These are phyloP conservation scores for Carallia brachiata DNA, from an alignment of 345 rosid genomes.

Conservation along the genomic window DNA sequence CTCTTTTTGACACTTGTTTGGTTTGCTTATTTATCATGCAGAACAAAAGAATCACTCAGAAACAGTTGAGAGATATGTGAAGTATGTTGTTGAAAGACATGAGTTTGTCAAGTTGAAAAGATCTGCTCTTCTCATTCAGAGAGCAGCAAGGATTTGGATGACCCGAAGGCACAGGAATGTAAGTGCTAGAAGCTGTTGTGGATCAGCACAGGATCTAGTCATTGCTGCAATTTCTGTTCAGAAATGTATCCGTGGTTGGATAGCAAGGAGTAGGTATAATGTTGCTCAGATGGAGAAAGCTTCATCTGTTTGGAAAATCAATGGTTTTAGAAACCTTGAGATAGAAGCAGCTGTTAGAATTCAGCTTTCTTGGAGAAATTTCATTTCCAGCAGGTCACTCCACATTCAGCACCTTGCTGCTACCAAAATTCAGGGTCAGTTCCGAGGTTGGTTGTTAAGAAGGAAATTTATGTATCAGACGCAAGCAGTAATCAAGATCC, in stretches of 20 bases:
- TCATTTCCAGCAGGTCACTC: slow-evolving; percentile 20
- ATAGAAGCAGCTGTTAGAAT: slow-evolving; percentile 47
- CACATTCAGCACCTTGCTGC: slow-evolving; percentile 40
- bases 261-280: slow-evolving; percentile 14
- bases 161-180: slow-evolving; percentile 18
- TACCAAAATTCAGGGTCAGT: slow-evolving; percentile 43
- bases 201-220: slow-evolving; percentile 16
- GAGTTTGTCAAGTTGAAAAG: slow-evolving; percentile 42
- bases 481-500: slow-evolving; percentile 42
- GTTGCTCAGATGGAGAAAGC: slow-evolving; percentile 18
- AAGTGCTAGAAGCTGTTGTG: slow-evolving; percentile 8
- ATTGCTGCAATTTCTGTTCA: slow-evolving; percentile 27
- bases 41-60: slow-evolving; percentile 33
- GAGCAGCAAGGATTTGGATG: slow-evolving; percentile 55
- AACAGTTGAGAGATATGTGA: slow-evolving; percentile 29
- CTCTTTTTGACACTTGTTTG: slow-evolving; percentile 8
- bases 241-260: slow-evolving; percentile 27
- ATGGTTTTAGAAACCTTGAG: slow-evolving; percentile 20
- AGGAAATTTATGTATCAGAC: slow-evolving; percentile 36
- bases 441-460: slow-evolving; percentile 48
- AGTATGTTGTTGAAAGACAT: slow-evolving; percentile 51
- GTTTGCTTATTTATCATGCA: slow-evolving; percentile 23
- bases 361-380: slow-evolving; percentile 58
- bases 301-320: slow-evolving; percentile 11
- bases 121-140: slow-evolving; percentile 52